Evolutionary conservation across 2,329 filamentous ascomycete species (phyloP).

Genomic region (Aureobasidium sp.): DNA sequence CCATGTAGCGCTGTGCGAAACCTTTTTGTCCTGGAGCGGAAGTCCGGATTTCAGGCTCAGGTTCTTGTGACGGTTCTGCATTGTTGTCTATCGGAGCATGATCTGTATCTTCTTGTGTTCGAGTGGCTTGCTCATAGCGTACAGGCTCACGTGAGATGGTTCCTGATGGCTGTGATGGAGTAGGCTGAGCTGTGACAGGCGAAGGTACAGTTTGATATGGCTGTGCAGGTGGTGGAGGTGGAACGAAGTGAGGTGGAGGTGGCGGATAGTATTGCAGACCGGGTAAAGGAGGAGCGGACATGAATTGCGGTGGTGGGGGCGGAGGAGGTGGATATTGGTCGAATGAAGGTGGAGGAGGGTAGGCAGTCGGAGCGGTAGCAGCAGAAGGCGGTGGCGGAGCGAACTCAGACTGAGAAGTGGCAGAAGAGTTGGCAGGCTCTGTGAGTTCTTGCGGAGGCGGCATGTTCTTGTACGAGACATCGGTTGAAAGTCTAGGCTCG

Average conservation of each 20-base stretch:
- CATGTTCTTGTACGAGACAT: constrained; percentile 13
- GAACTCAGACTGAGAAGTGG: not conserved
- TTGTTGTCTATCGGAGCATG: constrained; percentile 20
- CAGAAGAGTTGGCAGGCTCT: constrained; percentile 41
- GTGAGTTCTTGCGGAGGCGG: constrained; percentile 10
- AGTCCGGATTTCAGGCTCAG: constrained; percentile 45
- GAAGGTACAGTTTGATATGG: constrained; percentile 15
- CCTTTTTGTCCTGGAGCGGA: constrained; percentile 70
- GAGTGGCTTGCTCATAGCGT: constrained; percentile 53
- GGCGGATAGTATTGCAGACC: constrained; percentile 27
- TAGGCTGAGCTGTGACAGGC: constrained; percentile 22
- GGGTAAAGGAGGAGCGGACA: not conserved
- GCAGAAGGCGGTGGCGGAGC: constrained; percentile 20
- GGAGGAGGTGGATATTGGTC: constrained; percentile 18
- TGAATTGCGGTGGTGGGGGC: not conserved
- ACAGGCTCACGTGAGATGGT: constrained; percentile 74
- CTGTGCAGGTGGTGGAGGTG: constrained; percentile 12
- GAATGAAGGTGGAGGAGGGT: not conserved
- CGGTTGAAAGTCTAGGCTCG: constrained; percentile 38
- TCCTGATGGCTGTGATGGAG: constrained; percentile 37
- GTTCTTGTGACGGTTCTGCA: constrained; percentile 22
- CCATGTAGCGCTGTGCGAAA: constrained; percentile 82
- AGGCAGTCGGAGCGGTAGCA: not conserved
- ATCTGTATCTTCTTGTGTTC: constrained; percentile 34
- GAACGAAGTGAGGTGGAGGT: constrained; percentile 18